phyloP scores from a whole-genome alignment of 441 rosid species.

The Mallotus japonicus region DNA sequence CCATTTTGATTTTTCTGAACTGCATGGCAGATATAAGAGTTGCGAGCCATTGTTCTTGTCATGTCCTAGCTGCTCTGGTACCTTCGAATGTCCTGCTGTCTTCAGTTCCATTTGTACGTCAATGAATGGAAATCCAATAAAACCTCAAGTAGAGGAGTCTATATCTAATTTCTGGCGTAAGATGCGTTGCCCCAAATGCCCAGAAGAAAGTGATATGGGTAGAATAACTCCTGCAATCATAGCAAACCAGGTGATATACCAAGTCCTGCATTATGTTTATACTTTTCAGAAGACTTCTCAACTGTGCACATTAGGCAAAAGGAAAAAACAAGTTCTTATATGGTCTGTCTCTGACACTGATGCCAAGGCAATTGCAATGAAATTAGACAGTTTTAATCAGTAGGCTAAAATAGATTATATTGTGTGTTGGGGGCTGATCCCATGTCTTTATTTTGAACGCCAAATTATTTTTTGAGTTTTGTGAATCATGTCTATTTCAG shows the following conservation, averaged over 20 bases:
- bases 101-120: constrained; percentile 47
- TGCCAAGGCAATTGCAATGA: background rate
- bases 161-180: constrained; percentile 60
- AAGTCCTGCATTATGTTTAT: background rate
- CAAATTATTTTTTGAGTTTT: background rate
- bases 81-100: constrained; percentile 72
- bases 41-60: constrained; percentile 77
- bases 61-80: constrained; percentile 82
- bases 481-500: constrained; percentile 39
- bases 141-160: constrained; percentile 46
- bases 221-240: constrained; percentile 69
- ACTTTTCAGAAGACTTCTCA: background rate
- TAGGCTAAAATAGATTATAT: background rate
- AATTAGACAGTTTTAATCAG: background rate
- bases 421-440: background rate
- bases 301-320: background rate
- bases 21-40: constrained; percentile 57
- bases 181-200: constrained; percentile 74
- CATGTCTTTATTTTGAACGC: background rate
- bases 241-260: constrained; percentile 72
- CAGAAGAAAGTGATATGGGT: constrained; percentile 56
- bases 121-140: constrained; percentile 33
- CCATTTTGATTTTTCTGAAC: constrained; percentile 4
- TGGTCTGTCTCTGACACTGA: background rate
- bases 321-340: background rate